Base-by-base conservation (phyloP, 23 red algal species). In the Agarophyton chilense region DNA sequence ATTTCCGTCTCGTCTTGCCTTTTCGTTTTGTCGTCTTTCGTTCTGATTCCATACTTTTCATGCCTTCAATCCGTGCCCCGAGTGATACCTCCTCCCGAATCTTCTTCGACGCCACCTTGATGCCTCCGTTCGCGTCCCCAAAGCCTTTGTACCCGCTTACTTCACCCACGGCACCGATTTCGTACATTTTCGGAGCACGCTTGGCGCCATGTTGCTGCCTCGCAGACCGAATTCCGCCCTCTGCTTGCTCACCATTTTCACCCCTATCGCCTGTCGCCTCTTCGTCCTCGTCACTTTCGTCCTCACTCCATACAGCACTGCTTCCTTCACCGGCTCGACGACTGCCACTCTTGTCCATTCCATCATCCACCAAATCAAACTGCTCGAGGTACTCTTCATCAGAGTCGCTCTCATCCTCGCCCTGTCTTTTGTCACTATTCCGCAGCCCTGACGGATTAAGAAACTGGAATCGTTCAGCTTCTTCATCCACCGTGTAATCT, bases 401-500 rank as follows among this genome's bases (percentile, higher is more conserved):
- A 79, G 86, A 90, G 41, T 90, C 86, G 35, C 61, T 70, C 2
- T 70, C 62, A 1, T 77, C 67, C 6, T 65, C 33, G 22, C n/a
- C 77, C 42, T 12, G 6, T 9, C 52, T 1, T 32, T 39, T 82
- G 67, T 14, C 62, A 8, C n/a, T 71, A 17, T 18, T 24, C 7
- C 60, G 60, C 60, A 65, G 31, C 31, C 60, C 60, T 0, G 85
- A 72, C 31, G 96, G 80, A 68, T 98, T 85, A 32, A 95, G 68
- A 21, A 82, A 81, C 77, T 86, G 90, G 67, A 82, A 98, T 39
- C 96, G 75, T 71, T 94, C 87, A 18, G 94, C 90, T 0, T 92
- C 88, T 44, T 92, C 93, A 46, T 92, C 74, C 36, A 98, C 83
- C 31, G 73, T 89, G 77, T 89, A 98, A 49, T 95, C 93, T 41